Evolutionary conservation across 2,329 filamentous ascomycete species (phyloP).

Genomic region (Claviceps sp.): DNA sequence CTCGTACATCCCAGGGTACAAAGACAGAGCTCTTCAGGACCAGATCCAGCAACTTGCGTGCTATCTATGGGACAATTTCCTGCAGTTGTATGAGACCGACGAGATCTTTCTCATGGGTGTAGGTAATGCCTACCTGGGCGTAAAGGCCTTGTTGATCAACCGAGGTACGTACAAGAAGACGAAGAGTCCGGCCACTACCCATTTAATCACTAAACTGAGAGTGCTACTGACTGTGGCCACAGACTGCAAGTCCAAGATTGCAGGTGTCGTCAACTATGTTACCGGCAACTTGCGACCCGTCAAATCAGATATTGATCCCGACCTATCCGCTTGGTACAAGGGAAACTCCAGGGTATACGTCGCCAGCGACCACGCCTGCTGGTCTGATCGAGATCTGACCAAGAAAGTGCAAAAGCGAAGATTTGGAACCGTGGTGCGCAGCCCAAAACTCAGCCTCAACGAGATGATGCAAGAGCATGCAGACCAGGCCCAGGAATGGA

Average conservation of each 20-base stretch:
- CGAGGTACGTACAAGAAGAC: conserved; percentile 41
- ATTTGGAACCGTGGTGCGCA: conserved; percentile 45
- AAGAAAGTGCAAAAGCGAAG: conserved; percentile 46
- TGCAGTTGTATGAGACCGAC: conserved; percentile 60
- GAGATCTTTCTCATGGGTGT: conserved; percentile 79
- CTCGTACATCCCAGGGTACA: conserved; percentile 29
- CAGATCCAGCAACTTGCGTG: conserved; percentile 61
- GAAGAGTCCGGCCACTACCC: neutral
- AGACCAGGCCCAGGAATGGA: conserved; percentile 37
- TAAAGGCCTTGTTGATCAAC: conserved; percentile 68
- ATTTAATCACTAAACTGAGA: neutral
- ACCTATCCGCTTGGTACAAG: conserved; percentile 70
- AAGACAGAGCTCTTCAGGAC: conserved; percentile 37
- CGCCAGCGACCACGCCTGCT: conserved; percentile 60
- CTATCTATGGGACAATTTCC: conserved; percentile 95
- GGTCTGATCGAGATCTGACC: conserved; percentile 48
- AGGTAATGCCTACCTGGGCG: conserved; percentile 75
- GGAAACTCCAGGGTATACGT: conserved; percentile 71
- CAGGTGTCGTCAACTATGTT: conserved; percentile 70
- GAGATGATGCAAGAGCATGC: conserved; percentile 45
- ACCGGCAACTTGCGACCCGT: conserved; percentile 64
- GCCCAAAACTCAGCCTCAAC: conserved; percentile 32
- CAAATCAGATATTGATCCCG: conserved; percentile 63
- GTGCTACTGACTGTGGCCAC: neutral
- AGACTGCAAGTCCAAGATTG: conserved; percentile 55